Percentiles rank a stretch among this genome's conserved stretches.
These are phyloP conservation scores for Colletotrichum sp. DNA, from an alignment of 2,329 filamentous ascomycete genomes.

Conservation along the genomic window DNA sequence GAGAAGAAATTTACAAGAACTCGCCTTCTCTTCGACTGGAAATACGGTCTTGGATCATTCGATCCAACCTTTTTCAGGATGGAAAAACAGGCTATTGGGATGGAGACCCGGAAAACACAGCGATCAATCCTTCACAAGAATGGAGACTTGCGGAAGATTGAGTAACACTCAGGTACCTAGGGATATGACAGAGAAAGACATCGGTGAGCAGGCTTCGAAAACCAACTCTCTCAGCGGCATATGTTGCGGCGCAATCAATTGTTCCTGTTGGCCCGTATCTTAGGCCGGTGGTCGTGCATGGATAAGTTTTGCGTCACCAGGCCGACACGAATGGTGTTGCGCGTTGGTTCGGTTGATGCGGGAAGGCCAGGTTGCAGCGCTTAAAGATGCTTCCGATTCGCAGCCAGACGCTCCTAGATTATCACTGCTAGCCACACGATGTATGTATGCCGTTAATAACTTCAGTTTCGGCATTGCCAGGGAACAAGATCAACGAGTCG, in stretches of 20 bases:
- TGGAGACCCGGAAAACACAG: not conserved
- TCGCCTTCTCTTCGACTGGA: not conserved
- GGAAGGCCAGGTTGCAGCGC: too few relatives aligned
- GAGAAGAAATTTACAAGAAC: not conserved
- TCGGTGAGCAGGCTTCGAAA: not conserved
- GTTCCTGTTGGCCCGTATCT: too few relatives aligned
- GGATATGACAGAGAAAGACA: not conserved
- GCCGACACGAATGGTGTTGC: too few relatives aligned
- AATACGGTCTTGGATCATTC: not conserved
- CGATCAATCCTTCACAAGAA: not conserved
- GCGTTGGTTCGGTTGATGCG: too few relatives aligned
- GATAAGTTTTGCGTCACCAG: too few relatives aligned
- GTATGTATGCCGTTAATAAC: too few relatives aligned
- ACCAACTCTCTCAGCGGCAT: not conserved
- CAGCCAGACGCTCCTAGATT: rapidly evolving
- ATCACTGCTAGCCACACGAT: too few relatives aligned
- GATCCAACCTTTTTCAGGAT: not conserved
- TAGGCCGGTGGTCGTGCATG: too few relatives aligned
- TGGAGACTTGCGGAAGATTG: not conserved
- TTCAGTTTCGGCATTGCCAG: too few relatives aligned
- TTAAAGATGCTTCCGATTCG: too few relatives aligned
- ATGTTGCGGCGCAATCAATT: too few relatives aligned
- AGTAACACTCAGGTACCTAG: not conserved
- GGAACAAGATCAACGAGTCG: too few relatives aligned
- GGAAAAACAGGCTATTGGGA: not conserved